Evolutionary conservation across 169 alveolate species (phyloP).

Genomic region (Condylostoma magnum): DNA sequence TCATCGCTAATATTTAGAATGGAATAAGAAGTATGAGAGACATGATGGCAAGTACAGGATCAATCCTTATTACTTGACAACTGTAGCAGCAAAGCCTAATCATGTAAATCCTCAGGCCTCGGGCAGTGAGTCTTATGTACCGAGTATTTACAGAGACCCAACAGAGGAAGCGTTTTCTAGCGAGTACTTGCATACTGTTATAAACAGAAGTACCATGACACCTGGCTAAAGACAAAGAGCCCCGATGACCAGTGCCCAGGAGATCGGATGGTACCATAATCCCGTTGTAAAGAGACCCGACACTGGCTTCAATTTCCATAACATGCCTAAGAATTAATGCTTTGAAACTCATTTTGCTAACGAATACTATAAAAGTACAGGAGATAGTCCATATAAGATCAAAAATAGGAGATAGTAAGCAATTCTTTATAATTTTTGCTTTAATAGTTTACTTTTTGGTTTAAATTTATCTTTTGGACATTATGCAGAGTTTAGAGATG

Average conservation of each 20-base stretch:
- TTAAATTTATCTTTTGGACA: too few species aligned
- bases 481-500: too few species aligned
- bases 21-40: conserved; percentile 12
- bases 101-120: conserved; percentile 8
- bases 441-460: too few species aligned
- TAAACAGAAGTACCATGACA: conserved; percentile 15
- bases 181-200: not conserved
- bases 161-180: conserved; percentile 28
- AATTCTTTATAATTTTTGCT: too few species aligned
- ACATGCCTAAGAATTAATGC: not conserved
- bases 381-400: conserved; percentile 26
- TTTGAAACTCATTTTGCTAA: conserved; percentile 22
- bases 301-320: not conserved
- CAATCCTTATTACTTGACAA: not conserved
- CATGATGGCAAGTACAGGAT: conserved; percentile 24
- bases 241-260: conserved; percentile 22
- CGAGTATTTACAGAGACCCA: conserved; percentile 20
- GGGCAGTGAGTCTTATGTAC: not conserved
- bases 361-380: conserved; percentile 7
- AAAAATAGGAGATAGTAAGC: not conserved
- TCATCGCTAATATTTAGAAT: conserved; percentile 16
- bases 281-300: conserved; percentile 4
- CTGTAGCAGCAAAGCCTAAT: conserved; percentile 8
- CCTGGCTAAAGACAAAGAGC: conserved; percentile 17
- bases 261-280: conserved; percentile 20